These are phyloP conservation scores for Prunus dulcis DNA, from an alignment of 306 rosid species.

Conservation along the genomic window DNA sequence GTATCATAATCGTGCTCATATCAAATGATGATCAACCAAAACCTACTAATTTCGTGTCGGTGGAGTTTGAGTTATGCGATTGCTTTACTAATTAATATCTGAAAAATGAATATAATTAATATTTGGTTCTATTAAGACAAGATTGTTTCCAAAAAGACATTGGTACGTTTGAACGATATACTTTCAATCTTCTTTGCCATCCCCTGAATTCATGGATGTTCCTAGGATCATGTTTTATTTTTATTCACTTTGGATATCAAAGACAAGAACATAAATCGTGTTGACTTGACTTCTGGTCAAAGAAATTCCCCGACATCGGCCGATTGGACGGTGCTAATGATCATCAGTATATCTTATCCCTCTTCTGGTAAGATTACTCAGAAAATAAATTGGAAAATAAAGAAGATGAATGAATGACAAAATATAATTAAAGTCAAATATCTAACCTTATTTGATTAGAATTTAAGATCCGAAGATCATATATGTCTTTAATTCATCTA, in stretches of 20 bases:
- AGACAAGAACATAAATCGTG: too few species aligned
- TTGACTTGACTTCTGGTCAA: background rate
- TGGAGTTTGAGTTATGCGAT: too few species aligned
- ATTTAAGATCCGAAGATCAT: slow-evolving; percentile 13
- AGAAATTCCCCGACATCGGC: background rate
- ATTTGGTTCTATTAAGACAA: too few species aligned
- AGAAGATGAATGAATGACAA: background rate
- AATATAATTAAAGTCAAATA: background rate
- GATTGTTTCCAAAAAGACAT: too few species aligned
- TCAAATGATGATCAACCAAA: too few species aligned
- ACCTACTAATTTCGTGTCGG: too few species aligned
- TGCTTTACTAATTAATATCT: too few species aligned
- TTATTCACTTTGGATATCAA: background rate
- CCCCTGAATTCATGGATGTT: background rate
- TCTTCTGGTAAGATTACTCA: background rate
- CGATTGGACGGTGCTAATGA: background rate
- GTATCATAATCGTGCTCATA: too few species aligned
- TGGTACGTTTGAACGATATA: too few species aligned
- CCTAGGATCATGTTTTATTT: background rate
- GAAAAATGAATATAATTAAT: too few species aligned
- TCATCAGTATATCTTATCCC: background rate
- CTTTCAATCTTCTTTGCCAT: too few species aligned
- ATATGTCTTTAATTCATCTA: background rate
- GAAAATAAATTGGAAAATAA: background rate
- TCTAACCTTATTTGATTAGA: background rate